These are phyloP conservation scores for Protomyces lactucae-debilis DNA, from an alignment of 1,139 yeast species.

Conservation along the genomic window DNA sequence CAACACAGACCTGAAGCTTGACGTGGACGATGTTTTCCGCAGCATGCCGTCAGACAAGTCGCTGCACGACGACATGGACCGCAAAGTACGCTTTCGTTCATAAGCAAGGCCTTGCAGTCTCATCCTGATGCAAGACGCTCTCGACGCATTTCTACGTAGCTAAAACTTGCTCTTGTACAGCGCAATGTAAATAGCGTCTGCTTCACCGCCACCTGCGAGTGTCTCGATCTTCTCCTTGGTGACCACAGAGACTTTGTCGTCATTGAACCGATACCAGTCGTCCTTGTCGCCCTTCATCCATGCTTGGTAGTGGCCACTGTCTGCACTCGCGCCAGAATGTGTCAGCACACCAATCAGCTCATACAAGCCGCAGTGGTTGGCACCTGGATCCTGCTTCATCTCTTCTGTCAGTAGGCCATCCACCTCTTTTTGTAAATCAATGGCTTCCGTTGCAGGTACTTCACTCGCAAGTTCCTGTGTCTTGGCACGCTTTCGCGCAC, in stretches of 20 bases:
- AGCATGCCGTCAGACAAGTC: background rate
- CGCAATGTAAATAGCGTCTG: conserved; percentile 87
- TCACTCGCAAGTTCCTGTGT: conserved; percentile 33
- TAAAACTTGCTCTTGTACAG: conserved; percentile 51
- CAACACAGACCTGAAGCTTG: background rate
- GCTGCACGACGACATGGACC: conserved; percentile 1
- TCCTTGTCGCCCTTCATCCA: conserved; percentile 55
- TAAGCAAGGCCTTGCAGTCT: background rate
- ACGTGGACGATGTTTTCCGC: background rate
- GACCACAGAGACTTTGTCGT: conserved; percentile 77
- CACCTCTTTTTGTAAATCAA: conserved; percentile 36
- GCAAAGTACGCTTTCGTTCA: conserved; percentile 1
- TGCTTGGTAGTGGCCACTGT: conserved; percentile 94
- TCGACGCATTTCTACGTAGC: conserved; percentile 40
- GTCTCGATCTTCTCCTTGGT: conserved; percentile 73
- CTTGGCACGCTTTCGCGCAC: conserved; percentile 61
- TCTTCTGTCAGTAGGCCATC: conserved; percentile 35
- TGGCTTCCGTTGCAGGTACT: conserved; percentile 27
- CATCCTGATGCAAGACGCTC: background rate
- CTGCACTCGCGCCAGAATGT: conserved; percentile 93
- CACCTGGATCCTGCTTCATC: conserved; percentile 49
- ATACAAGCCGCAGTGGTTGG: conserved; percentile 83
- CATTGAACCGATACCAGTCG: conserved; percentile 92
- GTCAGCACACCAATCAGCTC: conserved; percentile 79
- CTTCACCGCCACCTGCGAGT: conserved; percentile 93